Percentiles rank a stretch among this genome's conserved stretches.
Evolutionary conservation across 2,329 filamentous ascomycete genomes (phyloP).

Genomic region (Claviceps africana): DNA sequence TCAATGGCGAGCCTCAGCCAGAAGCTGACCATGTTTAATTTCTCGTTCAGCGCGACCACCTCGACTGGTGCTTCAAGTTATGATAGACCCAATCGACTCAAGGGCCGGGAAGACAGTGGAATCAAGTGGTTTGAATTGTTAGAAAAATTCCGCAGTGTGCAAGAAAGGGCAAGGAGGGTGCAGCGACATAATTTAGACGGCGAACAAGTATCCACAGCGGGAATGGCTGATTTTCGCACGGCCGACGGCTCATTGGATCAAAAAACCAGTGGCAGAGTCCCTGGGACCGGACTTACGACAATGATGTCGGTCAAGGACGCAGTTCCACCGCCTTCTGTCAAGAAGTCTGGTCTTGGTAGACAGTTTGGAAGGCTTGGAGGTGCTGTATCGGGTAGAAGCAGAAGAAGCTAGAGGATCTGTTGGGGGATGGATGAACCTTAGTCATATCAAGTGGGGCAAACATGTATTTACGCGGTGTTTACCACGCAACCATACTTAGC

Average conservation of each 20-base stretch:
- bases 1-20: not conserved
- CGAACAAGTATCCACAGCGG: slow-evolving; percentile 32
- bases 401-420: slow-evolving; percentile 28
- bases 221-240: slow-evolving; percentile 27
- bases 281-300: slow-evolving; percentile 21
- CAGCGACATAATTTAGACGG: slow-evolving; percentile 45
- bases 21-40: slow-evolving; percentile 2
- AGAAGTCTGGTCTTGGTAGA: slow-evolving; percentile 50
- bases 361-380: slow-evolving; percentile 58
- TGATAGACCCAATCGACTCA: slow-evolving; percentile 66
- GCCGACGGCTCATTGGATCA: slow-evolving; percentile 27
- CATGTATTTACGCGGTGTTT: too few species aligned
- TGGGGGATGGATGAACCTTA: too few species aligned
- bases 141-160: slow-evolving; percentile 85
- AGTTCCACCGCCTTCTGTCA: slow-evolving; percentile 29
- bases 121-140: slow-evolving; percentile 88
- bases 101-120: slow-evolving; percentile 62
- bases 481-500: too few species aligned
- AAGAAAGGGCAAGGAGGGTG: slow-evolving; percentile 66
- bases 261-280: slow-evolving; percentile 26
- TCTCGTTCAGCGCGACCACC: slow-evolving; percentile 26
- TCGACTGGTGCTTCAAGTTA: slow-evolving; percentile 42
- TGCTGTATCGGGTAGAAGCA: slow-evolving; percentile 52
- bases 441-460: too few species aligned
- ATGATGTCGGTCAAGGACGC: slow-evolving; percentile 37